Percentiles rank a stretch among this genome's conserved stretches.
These are phyloP conservation scores for Akanthomyces muscarius DNA, from an alignment of 2,329 filamentous ascomycete genomes.

Conservation along the genomic window DNA sequence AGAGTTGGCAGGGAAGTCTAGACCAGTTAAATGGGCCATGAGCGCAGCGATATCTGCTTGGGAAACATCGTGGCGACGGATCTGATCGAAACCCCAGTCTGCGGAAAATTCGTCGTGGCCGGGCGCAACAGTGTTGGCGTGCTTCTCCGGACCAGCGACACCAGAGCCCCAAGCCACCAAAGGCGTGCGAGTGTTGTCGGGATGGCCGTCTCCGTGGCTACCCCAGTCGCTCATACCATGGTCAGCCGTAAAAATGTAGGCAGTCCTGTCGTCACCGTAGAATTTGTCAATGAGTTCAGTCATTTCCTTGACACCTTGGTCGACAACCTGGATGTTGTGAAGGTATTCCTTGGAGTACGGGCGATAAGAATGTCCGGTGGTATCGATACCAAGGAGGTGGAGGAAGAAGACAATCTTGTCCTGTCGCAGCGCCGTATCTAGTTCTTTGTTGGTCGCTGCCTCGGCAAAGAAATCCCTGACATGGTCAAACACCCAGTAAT, in stretches of 20 bases:
- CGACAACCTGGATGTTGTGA: conserved; percentile 90
- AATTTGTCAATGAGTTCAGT: conserved; percentile 78
- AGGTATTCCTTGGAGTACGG: conserved; percentile 96
- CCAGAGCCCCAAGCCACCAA: conserved; percentile 92
- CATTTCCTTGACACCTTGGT: conserved; percentile 82
- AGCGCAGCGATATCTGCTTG: conserved; percentile 93
- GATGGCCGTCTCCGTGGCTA: conserved; percentile 97
- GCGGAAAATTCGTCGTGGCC: conserved; percentile 90
- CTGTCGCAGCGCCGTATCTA: conserved; percentile 68
- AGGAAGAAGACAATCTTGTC: conserved; percentile 94
- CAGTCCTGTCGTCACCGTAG: conserved; percentile 79
- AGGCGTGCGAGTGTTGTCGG: conserved; percentile 92
- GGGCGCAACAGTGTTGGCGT: conserved; percentile 53
- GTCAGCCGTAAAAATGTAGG: conserved; percentile 95
- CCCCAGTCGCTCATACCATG: conserved; percentile 99
- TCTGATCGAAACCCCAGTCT: conserved; percentile 78
- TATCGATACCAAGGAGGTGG: conserved; percentile 88
- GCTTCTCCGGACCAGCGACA: conserved; percentile 67
- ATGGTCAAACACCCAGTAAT: conserved; percentile 93
- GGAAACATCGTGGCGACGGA: conserved; percentile 83
- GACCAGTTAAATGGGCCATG: conserved; percentile 87
- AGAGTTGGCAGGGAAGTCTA: conserved; percentile 92
- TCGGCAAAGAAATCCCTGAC: conserved; percentile 83
- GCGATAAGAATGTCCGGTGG: conserved; percentile 76
- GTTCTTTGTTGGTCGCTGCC: conserved; percentile 71